These are phyloP conservation scores for Botrytis fabae DNA, from an alignment of 2,329 filamentous ascomycete species.

Conservation along the genomic window DNA sequence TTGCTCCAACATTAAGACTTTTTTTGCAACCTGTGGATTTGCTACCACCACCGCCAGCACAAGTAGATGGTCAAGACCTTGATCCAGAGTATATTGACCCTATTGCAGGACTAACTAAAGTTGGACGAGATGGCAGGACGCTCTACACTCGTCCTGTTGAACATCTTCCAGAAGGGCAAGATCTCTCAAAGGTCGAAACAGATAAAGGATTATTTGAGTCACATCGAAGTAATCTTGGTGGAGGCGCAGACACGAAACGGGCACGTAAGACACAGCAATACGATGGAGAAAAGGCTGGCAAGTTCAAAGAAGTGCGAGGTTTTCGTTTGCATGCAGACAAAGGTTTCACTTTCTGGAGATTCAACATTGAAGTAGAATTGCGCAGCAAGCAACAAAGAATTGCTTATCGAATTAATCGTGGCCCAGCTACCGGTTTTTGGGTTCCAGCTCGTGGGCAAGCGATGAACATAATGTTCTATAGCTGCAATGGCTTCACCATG, in stretches of 20 bases:
- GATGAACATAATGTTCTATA: slow-evolving; percentile 99
- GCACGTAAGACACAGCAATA: slow-evolving; percentile 54
- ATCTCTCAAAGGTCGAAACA: slow-evolving; percentile 77
- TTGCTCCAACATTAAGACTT: slow-evolving; percentile 76
- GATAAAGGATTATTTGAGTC: slow-evolving; percentile 82
- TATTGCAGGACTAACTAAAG: slow-evolving; percentile 80
- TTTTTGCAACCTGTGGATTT: slow-evolving; percentile 87
- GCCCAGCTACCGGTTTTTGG: slow-evolving; percentile 90
- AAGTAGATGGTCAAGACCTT: slow-evolving; percentile 65
- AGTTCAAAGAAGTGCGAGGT: slow-evolving; percentile 80
- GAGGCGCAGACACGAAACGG: slow-evolving; percentile 49
- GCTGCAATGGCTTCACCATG: slow-evolving; percentile 91
- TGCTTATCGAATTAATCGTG: slow-evolving; percentile 92
- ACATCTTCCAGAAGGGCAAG: slow-evolving; percentile 73
- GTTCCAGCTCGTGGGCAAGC: slow-evolving; percentile 79
- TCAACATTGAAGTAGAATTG: slow-evolving; percentile 92
- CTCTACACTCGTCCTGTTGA: slow-evolving; percentile 90
- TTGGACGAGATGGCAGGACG: slow-evolving; percentile 81
- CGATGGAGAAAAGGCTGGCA: slow-evolving; percentile 79
- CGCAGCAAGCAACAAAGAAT: slow-evolving; percentile 76
- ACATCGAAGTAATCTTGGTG: slow-evolving; percentile 55
- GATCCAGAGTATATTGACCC: slow-evolving; percentile 86
- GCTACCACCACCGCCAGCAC: slow-evolving; percentile 72
- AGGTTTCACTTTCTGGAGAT: slow-evolving; percentile 94
- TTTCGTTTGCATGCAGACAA: slow-evolving; percentile 80